phyloP scores from a whole-genome alignment of 2,329 filamentous ascomycete species.

The Aspergillus pseudoterreus region DNA sequence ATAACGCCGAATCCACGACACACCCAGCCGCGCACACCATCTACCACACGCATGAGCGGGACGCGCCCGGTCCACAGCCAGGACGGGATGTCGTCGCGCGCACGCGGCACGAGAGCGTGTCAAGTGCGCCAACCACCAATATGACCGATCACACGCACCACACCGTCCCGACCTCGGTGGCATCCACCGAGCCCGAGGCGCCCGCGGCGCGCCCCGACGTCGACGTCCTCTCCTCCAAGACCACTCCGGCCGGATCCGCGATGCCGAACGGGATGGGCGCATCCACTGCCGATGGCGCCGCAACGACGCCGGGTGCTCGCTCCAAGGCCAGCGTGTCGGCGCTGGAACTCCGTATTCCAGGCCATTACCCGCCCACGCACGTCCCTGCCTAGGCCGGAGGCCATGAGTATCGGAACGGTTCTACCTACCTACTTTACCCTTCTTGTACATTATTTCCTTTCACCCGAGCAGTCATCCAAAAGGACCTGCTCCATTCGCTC shows the following conservation, averaged over 20 bases:
- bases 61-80: constrained; percentile 11
- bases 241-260: neutral
- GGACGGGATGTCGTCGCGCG: constrained; percentile 10
- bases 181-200: constrained; percentile 2
- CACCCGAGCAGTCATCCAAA: no score
- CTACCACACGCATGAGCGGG: constrained; percentile 1
- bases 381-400: constrained; percentile 20
- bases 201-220: neutral
- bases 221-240: constrained; percentile 1
- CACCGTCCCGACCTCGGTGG: constrained; percentile 31
- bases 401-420: neutral
- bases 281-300: neutral
- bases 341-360: constrained; percentile 34
- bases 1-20: neutral
- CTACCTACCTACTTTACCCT: neutral
- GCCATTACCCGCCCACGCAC: constrained; percentile 31
- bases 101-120: constrained; percentile 29
- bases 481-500: neutral
- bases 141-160: constrained; percentile 30
- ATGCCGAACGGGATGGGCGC: neutral
- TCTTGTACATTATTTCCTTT: no score
- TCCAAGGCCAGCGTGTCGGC: constrained; percentile 28
- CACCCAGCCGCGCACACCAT: neutral
- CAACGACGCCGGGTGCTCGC: constrained; percentile 13
- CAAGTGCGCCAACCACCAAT: constrained; percentile 32